Evolutionary conservation across 2,329 filamentous ascomycete species (phyloP).

Genomic region (Fusarium pininemorale): DNA sequence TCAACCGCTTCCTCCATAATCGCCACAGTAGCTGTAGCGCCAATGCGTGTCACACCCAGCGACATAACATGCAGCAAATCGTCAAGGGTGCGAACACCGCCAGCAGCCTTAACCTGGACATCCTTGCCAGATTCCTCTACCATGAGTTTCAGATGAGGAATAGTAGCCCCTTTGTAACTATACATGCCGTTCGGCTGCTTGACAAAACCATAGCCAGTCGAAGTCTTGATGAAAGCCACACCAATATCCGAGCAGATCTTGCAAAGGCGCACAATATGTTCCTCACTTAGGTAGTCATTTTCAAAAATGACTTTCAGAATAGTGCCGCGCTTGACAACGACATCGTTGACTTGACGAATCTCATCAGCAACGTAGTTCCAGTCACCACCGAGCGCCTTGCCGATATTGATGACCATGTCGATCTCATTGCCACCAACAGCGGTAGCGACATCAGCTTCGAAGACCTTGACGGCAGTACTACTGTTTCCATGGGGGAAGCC

Average conservation of each 20-base stretch:
- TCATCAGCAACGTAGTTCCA: slow-evolving; percentile 66
- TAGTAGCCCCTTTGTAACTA: slow-evolving; percentile 62
- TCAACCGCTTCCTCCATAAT: slow-evolving; percentile 64
- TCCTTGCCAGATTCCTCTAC: slow-evolving; percentile 51
- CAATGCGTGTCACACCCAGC: slow-evolving; percentile 64
- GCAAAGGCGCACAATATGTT: slow-evolving; percentile 62
- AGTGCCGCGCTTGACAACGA: slow-evolving; percentile 54
- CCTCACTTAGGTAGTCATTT: slow-evolving; percentile 63
- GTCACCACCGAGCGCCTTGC: slow-evolving; percentile 64
- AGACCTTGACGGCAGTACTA: slow-evolving; percentile 62
- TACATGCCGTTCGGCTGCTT: slow-evolving; percentile 62
- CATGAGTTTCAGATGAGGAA: slow-evolving; percentile 64
- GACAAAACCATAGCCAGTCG: slow-evolving; percentile 68
- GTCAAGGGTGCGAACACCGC: slow-evolving; percentile 65
- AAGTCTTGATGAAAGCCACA: slow-evolving; percentile 69
- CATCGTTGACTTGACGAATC: slow-evolving; percentile 59
- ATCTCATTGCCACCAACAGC: slow-evolving; percentile 62
- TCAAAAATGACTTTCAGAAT: slow-evolving; percentile 71
- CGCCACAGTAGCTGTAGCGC: slow-evolving; percentile 62
- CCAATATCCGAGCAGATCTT: slow-evolving; percentile 60
- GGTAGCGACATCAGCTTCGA: slow-evolving; percentile 60
- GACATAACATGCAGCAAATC: slow-evolving; percentile 64
- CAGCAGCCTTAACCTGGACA: slow-evolving; percentile 65
- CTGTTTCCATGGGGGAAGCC: slow-evolving; percentile 70
- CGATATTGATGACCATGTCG: slow-evolving; percentile 70